phyloP scores from a whole-genome alignment of 108 stramenopile genomes.

The Thalassiosira profunda region DNA sequence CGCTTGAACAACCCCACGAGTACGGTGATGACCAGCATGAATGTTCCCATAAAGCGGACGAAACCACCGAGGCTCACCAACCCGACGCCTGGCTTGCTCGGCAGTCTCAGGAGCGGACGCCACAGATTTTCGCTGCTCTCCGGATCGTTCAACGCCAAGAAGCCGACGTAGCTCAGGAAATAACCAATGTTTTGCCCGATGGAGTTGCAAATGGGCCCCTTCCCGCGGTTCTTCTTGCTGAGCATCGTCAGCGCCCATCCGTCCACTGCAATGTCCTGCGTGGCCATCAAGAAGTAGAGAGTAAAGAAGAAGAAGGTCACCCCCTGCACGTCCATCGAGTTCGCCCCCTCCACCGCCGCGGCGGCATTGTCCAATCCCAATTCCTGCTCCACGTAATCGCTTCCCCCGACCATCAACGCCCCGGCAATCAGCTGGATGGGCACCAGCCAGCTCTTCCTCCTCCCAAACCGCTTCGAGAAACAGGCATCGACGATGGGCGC shows the following conservation, averaged over 20 bases:
- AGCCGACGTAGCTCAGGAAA: constrained; percentile 96
- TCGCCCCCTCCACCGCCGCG: neutral
- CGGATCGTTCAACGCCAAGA: constrained; percentile 95
- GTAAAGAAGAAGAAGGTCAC: constrained; percentile 95
- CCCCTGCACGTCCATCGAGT: constrained; percentile 70
- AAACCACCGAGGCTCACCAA: constrained; percentile 90
- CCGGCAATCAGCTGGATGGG: constrained; percentile 97
- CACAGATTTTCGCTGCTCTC: constrained; percentile 88
- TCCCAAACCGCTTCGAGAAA: constrained; percentile 87
- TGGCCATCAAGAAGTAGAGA: constrained; percentile 98
- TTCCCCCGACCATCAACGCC: constrained; percentile 76
- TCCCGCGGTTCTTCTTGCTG: constrained; percentile 92
- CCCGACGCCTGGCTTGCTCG: constrained; percentile 61
- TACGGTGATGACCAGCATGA: constrained; percentile 92
- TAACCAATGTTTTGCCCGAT: constrained; percentile 99
- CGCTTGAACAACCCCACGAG: constrained; percentile 93
- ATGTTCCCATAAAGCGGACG: constrained; percentile 91
- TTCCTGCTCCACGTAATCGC: constrained; percentile 85
- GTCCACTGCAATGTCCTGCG: constrained; percentile 99
- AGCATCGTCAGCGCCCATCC: constrained; percentile 99
- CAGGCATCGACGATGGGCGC: constrained; percentile 98
- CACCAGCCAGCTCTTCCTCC: constrained; percentile 98
- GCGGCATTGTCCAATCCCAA: constrained; percentile 56
- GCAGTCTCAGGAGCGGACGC: constrained; percentile 74
- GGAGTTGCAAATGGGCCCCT: constrained; percentile 94